These are phyloP conservation scores for Neonectria sp. DNA, from an alignment of 2,329 filamentous ascomycete species.

Conservation along the genomic window DNA sequence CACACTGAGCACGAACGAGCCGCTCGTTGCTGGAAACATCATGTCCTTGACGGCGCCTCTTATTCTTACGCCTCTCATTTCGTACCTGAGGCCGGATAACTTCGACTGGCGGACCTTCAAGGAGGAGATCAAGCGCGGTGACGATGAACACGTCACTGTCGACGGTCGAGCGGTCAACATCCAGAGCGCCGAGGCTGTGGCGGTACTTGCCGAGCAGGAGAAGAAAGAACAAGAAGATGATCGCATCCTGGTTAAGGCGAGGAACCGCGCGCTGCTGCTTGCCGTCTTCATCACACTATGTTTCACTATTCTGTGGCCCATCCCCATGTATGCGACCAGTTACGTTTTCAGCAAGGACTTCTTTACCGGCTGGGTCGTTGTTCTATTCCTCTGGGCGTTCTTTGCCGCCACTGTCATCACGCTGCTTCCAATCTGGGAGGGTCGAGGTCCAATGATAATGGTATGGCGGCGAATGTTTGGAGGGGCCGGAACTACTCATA, in stretches of 20 bases:
- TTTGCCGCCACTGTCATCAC: constrained; percentile 26
- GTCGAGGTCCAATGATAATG: constrained; percentile 19
- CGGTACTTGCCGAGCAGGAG: constrained; percentile 19
- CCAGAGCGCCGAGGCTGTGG: constrained; percentile 17
- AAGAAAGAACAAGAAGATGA: constrained; percentile 29
- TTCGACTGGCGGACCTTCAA: constrained; percentile 28
- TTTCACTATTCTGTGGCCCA: constrained; percentile 49
- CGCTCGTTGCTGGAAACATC: constrained; percentile 27
- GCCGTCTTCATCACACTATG: constrained; percentile 21
- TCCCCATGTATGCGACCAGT: constrained; percentile 48
- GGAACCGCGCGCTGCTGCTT: constrained; percentile 16
- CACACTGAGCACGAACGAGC: constrained; percentile 21
- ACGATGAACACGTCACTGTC: constrained; percentile 24
- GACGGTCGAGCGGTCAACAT: constrained; percentile 25
- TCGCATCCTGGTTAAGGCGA: constrained; percentile 15
- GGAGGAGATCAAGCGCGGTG: constrained; percentile 25
- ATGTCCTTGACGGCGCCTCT: constrained; percentile 22
- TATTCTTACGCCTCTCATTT: constrained; percentile 20
- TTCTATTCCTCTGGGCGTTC: constrained; percentile 30
- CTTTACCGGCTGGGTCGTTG: constrained; percentile 32
- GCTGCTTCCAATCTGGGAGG: constrained; percentile 29
- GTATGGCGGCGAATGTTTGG: constrained; percentile 11
- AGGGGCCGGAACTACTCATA: constrained; percentile 13
- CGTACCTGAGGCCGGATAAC: constrained; percentile 19
- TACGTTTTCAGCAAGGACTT: constrained; percentile 48